phyloP scores from a whole-genome alignment of 176 grass and related monocot genomes.

The Oryza punctata region DNA sequence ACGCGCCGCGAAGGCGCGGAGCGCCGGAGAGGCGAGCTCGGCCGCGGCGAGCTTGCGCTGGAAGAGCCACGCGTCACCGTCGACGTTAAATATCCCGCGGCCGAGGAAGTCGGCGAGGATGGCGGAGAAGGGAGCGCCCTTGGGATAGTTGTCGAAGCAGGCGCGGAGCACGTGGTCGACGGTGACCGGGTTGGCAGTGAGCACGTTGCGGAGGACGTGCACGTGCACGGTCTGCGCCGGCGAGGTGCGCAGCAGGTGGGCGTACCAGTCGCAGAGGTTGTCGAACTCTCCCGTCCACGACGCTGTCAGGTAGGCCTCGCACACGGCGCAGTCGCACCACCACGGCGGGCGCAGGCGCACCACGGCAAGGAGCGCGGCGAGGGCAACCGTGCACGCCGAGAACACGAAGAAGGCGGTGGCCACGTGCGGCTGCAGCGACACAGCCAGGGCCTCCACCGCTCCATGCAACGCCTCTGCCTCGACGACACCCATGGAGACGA shows the following conservation, averaged over 20 bases:
- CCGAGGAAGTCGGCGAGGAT: slow-evolving; percentile 88
- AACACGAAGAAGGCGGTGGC: slow-evolving; percentile 49
- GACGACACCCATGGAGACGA: slow-evolving; percentile 28
- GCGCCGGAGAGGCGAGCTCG: slow-evolving; percentile 47
- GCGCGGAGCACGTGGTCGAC: slow-evolving; percentile 76
- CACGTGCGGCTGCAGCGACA: slow-evolving; percentile 47
- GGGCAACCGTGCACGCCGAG: slow-evolving; percentile 42
- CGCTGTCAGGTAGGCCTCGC: slow-evolving; percentile 68
- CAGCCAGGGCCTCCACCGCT: slow-evolving; percentile 26
- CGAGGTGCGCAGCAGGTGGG: slow-evolving; percentile 75
- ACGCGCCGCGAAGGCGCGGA: slow-evolving; percentile 47
- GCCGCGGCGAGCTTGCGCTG: slow-evolving; percentile 75
- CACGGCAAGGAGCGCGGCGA: slow-evolving; percentile 50
- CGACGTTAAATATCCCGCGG: slow-evolving; percentile 87
- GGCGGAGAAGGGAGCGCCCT: slow-evolving; percentile 67
- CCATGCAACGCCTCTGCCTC: slow-evolving; percentile 30
- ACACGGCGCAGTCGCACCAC: slow-evolving; percentile 76
- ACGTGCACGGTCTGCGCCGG: slow-evolving; percentile 76
- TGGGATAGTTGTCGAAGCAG: slow-evolving; percentile 81
- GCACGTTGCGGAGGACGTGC: slow-evolving; percentile 73
- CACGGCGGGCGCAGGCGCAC: slow-evolving; percentile 44
- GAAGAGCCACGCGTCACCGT: slow-evolving; percentile 70
- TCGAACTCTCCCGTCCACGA: slow-evolving; percentile 74
- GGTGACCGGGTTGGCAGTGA: slow-evolving; percentile 65
- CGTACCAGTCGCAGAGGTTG: slow-evolving; percentile 89